Percentiles rank a stretch among this genome's conserved stretches.
phyloP scores from a whole-genome alignment of 345 rosid genomes.

The Orychophragmus violaceus region DNA sequence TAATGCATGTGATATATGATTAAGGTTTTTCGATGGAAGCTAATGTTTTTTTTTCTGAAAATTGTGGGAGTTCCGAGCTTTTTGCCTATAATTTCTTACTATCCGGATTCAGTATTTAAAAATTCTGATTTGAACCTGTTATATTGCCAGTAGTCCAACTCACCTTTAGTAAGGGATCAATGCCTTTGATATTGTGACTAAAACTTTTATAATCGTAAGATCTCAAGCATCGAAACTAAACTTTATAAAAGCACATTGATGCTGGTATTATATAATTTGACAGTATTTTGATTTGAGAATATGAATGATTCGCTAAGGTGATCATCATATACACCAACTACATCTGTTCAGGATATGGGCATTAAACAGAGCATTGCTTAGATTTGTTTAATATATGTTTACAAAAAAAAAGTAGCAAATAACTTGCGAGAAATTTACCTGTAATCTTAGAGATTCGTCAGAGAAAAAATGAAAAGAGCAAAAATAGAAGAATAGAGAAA shows the following conservation, averaged over 20 bases:
- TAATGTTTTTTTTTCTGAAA: too few species aligned
- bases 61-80: too few species aligned
- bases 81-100: too few species aligned
- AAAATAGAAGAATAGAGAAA: conserved; percentile 8
- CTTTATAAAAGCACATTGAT: neutral
- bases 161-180: too few species aligned
- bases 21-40: neutral
- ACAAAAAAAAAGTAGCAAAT: neutral
- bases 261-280: neutral
- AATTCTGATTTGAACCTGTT: too few species aligned
- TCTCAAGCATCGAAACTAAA: neutral
- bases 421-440: conserved; percentile 1
- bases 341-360: neutral
- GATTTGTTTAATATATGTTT: neutral
- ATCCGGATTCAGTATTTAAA: too few species aligned
- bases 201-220: neutral
- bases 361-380: neutral
- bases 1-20: conserved; percentile 10
- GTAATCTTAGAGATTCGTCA: neutral
- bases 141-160: too few species aligned
- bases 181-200: neutral
- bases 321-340: neutral
- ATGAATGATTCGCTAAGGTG: neutral
- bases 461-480: neutral
- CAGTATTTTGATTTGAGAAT: neutral